Evolutionary conservation across 441 rosid species (phyloP).

Genomic region (Gossypium davidsonii): DNA sequence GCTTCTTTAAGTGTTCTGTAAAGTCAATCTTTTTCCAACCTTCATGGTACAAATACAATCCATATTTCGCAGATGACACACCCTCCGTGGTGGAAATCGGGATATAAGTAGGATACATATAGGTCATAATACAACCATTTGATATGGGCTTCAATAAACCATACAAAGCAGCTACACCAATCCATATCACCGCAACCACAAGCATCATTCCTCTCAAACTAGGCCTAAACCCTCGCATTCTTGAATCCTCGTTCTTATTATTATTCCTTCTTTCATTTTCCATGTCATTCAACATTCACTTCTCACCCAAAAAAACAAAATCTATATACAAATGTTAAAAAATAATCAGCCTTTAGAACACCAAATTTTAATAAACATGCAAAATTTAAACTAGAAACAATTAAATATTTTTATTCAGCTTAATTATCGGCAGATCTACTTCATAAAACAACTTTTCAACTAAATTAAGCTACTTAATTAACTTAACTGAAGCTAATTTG

Average conservation of each 20-base stretch:
- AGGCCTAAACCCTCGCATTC: constrained; percentile 21
- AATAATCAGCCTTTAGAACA: not conserved
- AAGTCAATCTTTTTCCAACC: constrained; percentile 95
- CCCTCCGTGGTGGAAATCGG: constrained; percentile 51
- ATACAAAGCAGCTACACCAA: constrained; percentile 52
- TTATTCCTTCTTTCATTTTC: constrained; percentile 6
- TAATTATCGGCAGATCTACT: not conserved
- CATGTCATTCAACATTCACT: constrained; percentile 7
- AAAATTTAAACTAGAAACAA: not conserved
- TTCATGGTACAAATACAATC: constrained; percentile 80
- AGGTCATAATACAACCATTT: constrained; percentile 86
- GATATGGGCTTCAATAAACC: constrained; percentile 64
- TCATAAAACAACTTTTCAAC: not conserved
- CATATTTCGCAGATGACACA: constrained; percentile 54
- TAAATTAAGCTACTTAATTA: constrained; percentile 5
- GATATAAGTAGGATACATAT: constrained; percentile 90
- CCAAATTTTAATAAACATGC: not conserved
- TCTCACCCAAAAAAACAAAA: not conserved
- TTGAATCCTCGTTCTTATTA: constrained; percentile 8
- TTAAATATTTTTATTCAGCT: not conserved
- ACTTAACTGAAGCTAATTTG: not conserved
- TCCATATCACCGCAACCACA: constrained; percentile 41
- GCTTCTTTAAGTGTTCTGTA: constrained; percentile 64
- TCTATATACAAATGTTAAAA: not conserved
- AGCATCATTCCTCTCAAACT: constrained; percentile 34